Conservation (phyloP, 441 rosid genomes). For the Corymbia calophylla region DNA sequence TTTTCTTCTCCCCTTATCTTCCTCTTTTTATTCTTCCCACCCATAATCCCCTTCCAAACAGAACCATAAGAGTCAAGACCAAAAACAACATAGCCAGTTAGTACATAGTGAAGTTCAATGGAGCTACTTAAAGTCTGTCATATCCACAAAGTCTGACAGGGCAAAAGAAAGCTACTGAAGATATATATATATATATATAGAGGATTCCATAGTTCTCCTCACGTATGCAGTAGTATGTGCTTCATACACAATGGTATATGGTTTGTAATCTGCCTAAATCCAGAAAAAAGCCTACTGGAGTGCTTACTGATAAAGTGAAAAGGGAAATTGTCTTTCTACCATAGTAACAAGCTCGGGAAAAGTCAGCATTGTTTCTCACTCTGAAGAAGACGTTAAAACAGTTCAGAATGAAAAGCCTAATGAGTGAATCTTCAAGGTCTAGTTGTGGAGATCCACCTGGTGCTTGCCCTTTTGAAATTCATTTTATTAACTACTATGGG, state of each 20-base stretch:
- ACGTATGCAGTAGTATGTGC: background rate
- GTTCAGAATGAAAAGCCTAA: background rate
- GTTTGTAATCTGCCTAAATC: background rate
- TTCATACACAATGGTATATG: background rate
- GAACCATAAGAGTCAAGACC: background rate
- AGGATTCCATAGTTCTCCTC: background rate
- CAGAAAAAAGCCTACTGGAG: background rate
- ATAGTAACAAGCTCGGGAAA: background rate
- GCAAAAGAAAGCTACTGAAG: background rate
- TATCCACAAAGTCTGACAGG: background rate
- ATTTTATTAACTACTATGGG: background rate
- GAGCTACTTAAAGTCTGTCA: background rate
- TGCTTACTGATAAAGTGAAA: background rate
- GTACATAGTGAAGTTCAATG: background rate
- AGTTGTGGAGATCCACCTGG: background rate
- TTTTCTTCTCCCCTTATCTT: background rate
- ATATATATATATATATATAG: background rate
- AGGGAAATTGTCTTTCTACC: background rate
- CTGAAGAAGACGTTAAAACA: background rate
- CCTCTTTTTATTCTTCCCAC: background rate
- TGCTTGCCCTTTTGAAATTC: background rate
- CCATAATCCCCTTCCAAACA: background rate
- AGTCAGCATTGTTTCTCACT: background rate
- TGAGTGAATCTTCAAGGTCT: background rate
- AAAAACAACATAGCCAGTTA: background rate